Conservation (phyloP, 129 eudicot species). For the Deinandra increscens region DNA sequence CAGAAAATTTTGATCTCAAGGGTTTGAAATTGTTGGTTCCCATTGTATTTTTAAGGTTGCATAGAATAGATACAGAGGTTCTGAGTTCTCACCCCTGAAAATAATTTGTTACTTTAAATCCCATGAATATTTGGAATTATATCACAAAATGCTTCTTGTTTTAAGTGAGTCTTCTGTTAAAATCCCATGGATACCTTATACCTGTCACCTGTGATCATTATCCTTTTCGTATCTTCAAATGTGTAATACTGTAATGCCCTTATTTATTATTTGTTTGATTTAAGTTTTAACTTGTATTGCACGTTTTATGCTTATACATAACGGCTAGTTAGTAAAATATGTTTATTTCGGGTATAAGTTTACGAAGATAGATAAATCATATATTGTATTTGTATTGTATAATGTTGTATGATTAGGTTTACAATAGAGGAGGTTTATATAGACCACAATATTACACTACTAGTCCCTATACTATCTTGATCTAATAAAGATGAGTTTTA, state of each 20-base stretch:
- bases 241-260: conserved; percentile 2
- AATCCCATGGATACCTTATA: conserved; percentile 11
- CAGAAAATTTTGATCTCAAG: neutral
- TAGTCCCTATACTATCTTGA: too few species aligned
- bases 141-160: conserved; percentile 2
- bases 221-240: neutral
- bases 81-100: neutral
- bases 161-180: neutral
- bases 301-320: neutral
- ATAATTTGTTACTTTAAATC: neutral
- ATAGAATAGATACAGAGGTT: neutral
- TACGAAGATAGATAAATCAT: too few species aligned
- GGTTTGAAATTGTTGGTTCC: neutral
- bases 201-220: neutral
- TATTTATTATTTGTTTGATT: neutral
- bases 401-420: too few species aligned
- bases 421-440: too few species aligned
- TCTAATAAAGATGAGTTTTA: conserved; percentile 4
- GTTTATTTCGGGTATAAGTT: neutral
- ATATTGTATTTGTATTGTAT: too few species aligned
- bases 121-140: neutral
- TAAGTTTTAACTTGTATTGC: neutral
- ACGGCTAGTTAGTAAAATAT: neutral
- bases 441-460: too few species aligned
- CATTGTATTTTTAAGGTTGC: neutral